Base-by-base conservation (phyloP, 768 basidiomycete genomes). In the Boletus vermiculosoides region DNA sequence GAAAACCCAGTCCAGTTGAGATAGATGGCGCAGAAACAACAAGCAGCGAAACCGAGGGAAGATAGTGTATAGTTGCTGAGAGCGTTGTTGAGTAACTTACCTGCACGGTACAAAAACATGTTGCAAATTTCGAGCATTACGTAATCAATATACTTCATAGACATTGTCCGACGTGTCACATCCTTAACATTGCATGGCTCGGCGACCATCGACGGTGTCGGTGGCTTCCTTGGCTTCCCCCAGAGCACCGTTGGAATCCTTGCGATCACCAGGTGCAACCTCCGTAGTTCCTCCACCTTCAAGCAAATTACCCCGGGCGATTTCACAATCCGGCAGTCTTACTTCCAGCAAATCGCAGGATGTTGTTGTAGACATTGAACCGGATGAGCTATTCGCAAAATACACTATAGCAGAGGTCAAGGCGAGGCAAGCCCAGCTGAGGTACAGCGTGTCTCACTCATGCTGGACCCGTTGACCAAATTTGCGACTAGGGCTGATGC, bases 361-460 rank as follows among this genome's bases (percentile, higher is more conserved):
- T 62, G 65, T 52, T 54, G 54, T 31, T 42, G 22, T 59, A 54
- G 66, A 72, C 60, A 54, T 84, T 50, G 80, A 85, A 58, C 85
- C 90, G 0, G 90, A 93, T 68, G 86, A 89, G 47, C 69, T 93
- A 47, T 92, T 93, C 71, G 73, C 81, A 40, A 85, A 81, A 66
- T 77, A 82, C 66, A 83, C 88, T n/a, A 79, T 94, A 37, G 61
- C 81, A 0, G 90, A 93, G 67, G 85, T 92, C 36, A 88, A 79
- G 69, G 70, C 73, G 34, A 78, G 84, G 37, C 86, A 91, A 65
- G 78, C 82, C n/a, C 83, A 83, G 34, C 73, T 93, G 50, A 82
- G 85, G 92, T 90, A 50, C 63, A 65, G 20, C 11, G 16, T 65
- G 22, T 41, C 55, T 65, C 25, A 12, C 51, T 9, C 20, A n/a